Conservation (phyloP, 2,329 filamentous ascomycete genomes). For the Drechslerella coelobrocha region DNA sequence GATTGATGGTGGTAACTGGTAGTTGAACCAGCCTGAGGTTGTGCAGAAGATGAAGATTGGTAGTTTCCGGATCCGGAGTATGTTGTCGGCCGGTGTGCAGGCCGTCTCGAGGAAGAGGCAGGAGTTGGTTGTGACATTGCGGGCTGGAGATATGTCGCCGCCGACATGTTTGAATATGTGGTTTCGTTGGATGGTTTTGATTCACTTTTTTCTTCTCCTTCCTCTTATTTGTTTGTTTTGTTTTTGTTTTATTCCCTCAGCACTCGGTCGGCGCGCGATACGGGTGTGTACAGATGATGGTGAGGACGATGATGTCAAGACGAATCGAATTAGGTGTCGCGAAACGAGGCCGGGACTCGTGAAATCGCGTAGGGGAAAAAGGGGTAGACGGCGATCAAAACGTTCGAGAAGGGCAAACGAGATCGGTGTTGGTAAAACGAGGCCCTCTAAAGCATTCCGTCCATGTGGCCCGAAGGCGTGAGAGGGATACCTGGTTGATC, state of each 20-base stretch:
- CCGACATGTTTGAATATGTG: slow-evolving; percentile 40
- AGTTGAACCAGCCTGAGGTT: slow-evolving; percentile 39
- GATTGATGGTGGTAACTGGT: slow-evolving; percentile 50
- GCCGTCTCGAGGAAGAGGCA: slow-evolving; percentile 39
- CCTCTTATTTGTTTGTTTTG: too few relatives aligned
- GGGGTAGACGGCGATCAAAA: slow-evolving; percentile 34
- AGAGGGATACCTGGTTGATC: slow-evolving; percentile 26
- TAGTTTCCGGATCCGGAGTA: slow-evolving; percentile 45
- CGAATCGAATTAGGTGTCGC: slow-evolving; percentile 6
- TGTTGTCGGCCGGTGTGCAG: slow-evolving; percentile 44
- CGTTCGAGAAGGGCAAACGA: slow-evolving; percentile 17
- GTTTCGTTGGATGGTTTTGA: slow-evolving; percentile 1
- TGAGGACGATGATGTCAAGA: slow-evolving; percentile 1
- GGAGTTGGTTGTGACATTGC: slow-evolving; percentile 49
- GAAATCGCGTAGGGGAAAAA: slow-evolving; percentile 43
- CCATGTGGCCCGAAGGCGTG: slow-evolving; percentile 31
- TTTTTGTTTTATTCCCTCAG: too few relatives aligned
- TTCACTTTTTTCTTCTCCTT: background rate
- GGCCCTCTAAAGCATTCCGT: slow-evolving; percentile 29
- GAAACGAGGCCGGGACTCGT: slow-evolving; percentile 12
- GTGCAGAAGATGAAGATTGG: slow-evolving; percentile 13
- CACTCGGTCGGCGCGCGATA: background rate
- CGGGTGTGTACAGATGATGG: slow-evolving; percentile 12
- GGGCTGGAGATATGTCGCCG: slow-evolving; percentile 47
- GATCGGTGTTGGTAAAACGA: slow-evolving; percentile 15